A percentile compares a stretch with the other conserved stretches of the same genome.
phyloP scores from a whole-genome alignment of 441 rosid genomes.

The Adansonia gregorii region DNA sequence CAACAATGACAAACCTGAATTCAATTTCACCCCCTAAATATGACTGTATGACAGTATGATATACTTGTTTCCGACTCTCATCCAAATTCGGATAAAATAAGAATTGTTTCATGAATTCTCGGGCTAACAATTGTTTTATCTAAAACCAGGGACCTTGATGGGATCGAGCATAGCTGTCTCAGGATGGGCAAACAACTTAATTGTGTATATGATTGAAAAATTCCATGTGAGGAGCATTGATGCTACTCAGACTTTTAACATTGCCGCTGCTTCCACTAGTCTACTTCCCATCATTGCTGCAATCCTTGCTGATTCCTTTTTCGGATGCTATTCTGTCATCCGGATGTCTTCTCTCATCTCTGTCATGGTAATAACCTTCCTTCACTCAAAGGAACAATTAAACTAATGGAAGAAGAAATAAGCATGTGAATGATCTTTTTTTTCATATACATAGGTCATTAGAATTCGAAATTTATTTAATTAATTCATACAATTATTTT shows the following conservation, averaged over 20 bases:
- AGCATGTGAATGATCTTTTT: not conserved
- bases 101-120: not conserved
- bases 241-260: constrained; percentile 47
- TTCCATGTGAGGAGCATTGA: constrained; percentile 45
- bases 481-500: too few relatives aligned
- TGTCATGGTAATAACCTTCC: constrained; percentile 25
- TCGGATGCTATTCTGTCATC: constrained; percentile 39
- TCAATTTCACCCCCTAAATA: too few relatives aligned
- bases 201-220: constrained; percentile 49
- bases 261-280: constrained; percentile 38
- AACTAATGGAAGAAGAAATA: not conserved
- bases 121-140: not conserved
- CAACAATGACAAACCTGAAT: too few relatives aligned
- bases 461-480: too few relatives aligned
- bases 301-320: constrained; percentile 43
- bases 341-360: constrained; percentile 39
- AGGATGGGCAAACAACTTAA: constrained; percentile 48
- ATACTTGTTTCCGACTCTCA: not conserved
- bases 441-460: too few relatives aligned
- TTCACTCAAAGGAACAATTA: not conserved
- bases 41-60: too few relatives aligned
- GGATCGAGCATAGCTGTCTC: constrained; percentile 32
- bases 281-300: constrained; percentile 46
- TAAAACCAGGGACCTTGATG: constrained; percentile 34
- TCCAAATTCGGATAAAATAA: not conserved